phyloP scores from a whole-genome alignment of 2,329 filamentous ascomycete genomes.

The Alternaria sp. region DNA sequence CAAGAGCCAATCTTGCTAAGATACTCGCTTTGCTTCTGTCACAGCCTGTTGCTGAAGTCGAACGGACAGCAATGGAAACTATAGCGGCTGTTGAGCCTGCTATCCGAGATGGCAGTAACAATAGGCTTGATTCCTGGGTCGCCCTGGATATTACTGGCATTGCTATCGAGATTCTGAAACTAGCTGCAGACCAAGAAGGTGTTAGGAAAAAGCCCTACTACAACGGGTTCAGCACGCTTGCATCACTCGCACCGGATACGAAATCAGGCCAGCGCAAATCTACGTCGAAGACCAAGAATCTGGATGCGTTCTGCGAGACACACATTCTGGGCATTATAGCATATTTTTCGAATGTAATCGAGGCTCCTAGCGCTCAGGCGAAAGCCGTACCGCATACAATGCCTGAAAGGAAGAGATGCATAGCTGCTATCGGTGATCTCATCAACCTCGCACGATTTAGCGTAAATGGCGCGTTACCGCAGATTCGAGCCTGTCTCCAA shows the following conservation, averaged over 20 bases:
- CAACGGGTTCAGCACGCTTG: constrained; percentile 59
- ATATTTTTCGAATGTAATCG: constrained; percentile 79
- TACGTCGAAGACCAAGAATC: constrained; percentile 61
- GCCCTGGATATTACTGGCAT: constrained; percentile 77
- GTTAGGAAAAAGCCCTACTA: constrained; percentile 60
- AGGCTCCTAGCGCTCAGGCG: constrained; percentile 63
- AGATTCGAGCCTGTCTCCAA: constrained; percentile 93
- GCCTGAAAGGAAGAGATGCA: constrained; percentile 77
- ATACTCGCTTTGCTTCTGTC: constrained; percentile 67
- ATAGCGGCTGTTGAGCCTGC: constrained; percentile 73
- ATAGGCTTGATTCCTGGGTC: constrained; percentile 73
- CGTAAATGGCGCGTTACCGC: constrained; percentile 81
- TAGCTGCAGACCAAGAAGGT: constrained; percentile 72
- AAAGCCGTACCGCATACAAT: constrained; percentile 60
- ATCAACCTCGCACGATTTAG: constrained; percentile 77
- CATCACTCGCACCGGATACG: constrained; percentile 56
- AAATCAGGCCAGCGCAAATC: constrained; percentile 57
- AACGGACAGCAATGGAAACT: constrained; percentile 72
- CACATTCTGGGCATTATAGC: constrained; percentile 89
- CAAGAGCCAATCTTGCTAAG: constrained; percentile 63
- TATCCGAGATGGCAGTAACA: constrained; percentile 66
- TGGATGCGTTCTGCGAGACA: constrained; percentile 79
- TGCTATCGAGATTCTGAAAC: constrained; percentile 82
- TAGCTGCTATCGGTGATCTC: constrained; percentile 88
- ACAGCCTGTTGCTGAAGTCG: constrained; percentile 70